Conservation (phyloP, 139 green algal genomes). For the Chlamydomonas urium region DNA sequence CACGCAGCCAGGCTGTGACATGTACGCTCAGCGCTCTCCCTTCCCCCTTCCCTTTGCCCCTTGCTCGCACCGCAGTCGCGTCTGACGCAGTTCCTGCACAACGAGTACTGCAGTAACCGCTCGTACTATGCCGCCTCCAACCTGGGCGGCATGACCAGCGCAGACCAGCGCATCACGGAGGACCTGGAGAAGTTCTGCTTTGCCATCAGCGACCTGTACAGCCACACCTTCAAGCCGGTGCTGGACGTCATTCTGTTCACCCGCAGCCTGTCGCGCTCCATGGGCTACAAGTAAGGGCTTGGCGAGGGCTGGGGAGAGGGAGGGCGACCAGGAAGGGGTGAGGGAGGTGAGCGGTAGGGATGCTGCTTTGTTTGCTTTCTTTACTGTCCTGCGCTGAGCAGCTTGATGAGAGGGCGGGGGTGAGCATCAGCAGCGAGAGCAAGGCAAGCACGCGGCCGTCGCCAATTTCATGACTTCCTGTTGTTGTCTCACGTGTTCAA, state of each 20-base stretch:
- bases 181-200: constrained; percentile 92
- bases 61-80: constrained; percentile 18
- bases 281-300: constrained; percentile 88
- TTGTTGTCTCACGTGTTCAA: too few species aligned
- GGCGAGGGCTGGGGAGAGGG: too few species aligned
- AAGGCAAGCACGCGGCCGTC: too few species aligned
- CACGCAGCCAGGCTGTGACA: not conserved
- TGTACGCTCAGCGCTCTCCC: not conserved
- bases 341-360: too few species aligned
- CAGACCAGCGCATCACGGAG: constrained; percentile 91
- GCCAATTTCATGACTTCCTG: too few species aligned
- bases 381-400: too few species aligned
- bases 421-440: too few species aligned
- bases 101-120: constrained; percentile 78
- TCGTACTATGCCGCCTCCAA: constrained; percentile 89
- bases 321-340: too few species aligned
- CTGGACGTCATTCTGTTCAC: constrained; percentile 95
- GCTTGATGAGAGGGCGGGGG: too few species aligned
- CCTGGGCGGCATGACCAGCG: constrained; percentile 82
- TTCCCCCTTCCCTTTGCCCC: not conserved
- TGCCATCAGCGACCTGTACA: constrained; percentile 77
- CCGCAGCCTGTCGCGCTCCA: constrained; percentile 64
- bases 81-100: constrained; percentile 76
- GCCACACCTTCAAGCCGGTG: constrained; percentile 63
- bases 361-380: too few species aligned